Evolutionary conservation across 768 basidiomycete genomes (phyloP).

Genomic region (Podaxis sp.): DNA sequence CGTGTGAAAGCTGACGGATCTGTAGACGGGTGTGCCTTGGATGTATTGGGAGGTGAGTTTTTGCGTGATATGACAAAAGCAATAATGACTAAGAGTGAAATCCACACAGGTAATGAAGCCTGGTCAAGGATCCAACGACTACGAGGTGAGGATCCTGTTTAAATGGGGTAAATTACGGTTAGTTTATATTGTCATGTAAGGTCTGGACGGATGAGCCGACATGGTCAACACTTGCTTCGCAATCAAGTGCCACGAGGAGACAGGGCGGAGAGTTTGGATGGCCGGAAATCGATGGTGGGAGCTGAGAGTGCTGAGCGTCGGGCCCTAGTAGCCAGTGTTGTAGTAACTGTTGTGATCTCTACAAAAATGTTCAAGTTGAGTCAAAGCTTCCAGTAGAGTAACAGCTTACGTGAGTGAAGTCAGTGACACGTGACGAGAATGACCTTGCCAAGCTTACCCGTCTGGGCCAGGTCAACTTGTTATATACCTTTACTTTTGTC

Average conservation of each 20-base stretch:
- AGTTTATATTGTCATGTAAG: not conserved
- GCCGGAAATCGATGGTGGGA: slow-evolving; percentile 20
- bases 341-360: not conserved
- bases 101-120: slow-evolving; percentile 13
- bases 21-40: slow-evolving; percentile 18
- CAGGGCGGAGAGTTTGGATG: slow-evolving; percentile 21
- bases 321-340: not conserved
- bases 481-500: slow-evolving; percentile 3
- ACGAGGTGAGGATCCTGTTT: slow-evolving; percentile 13
- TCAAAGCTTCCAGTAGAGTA: not conserved
- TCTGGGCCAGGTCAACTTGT: not conserved
- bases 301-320: not conserved
- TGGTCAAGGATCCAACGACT: slow-evolving; percentile 18
- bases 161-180: not conserved
- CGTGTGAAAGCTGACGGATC: slow-evolving; percentile 10
- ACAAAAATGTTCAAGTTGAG: not conserved
- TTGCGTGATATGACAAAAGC: not conserved
- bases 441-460: not conserved
- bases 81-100: not conserved
- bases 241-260: slow-evolving; percentile 17
- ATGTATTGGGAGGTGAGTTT: slow-evolving; percentile 21
- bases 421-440: not conserved
- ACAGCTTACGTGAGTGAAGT: not conserved
- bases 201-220: slow-evolving; percentile 24
- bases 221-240: slow-evolving; percentile 18